phyloP scores from a whole-genome alignment of 148 eudicot genomes.

The Vaccinium macrocarpon region DNA sequence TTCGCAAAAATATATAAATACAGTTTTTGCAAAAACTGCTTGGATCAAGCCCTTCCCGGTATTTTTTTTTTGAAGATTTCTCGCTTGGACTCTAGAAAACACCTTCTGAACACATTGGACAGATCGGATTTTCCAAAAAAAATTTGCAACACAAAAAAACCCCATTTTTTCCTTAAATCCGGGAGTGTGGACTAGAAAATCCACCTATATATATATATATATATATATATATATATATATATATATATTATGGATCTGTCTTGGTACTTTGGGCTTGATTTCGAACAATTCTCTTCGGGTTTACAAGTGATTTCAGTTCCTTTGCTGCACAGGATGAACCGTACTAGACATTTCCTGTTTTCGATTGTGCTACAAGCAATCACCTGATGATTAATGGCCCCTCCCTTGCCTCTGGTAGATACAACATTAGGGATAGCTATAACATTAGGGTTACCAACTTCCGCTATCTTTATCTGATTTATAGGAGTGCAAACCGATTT shows the following conservation, averaged over 20 bases:
- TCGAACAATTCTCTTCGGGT: background rate
- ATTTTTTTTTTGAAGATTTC: no score
- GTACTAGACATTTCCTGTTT: background rate
- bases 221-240: no score
- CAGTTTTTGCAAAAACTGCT: no score
- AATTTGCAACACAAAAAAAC: no score
- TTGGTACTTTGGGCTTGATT: background rate
- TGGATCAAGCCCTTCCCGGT: no score
- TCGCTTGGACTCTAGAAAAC: no score
- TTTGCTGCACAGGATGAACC: background rate
- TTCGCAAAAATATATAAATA: no score
- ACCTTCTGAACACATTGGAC: no score
- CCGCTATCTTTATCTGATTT: background rate
- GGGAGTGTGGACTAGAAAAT: no score
- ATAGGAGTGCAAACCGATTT: background rate
- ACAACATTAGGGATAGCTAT: background rate
- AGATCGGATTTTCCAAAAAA: no score
- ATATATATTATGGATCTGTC: background rate
- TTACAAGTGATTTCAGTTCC: constrained; percentile 1
- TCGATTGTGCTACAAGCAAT: background rate
- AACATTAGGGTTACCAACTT: background rate
- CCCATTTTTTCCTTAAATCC: no score
- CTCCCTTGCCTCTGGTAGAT: background rate
- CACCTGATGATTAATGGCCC: background rate
- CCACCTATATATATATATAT: no score